Evolutionary conservation across 306 rosid species (phyloP), one percentile per base, ranked within the genome.

Genomic region (Prunus mira): DNA sequence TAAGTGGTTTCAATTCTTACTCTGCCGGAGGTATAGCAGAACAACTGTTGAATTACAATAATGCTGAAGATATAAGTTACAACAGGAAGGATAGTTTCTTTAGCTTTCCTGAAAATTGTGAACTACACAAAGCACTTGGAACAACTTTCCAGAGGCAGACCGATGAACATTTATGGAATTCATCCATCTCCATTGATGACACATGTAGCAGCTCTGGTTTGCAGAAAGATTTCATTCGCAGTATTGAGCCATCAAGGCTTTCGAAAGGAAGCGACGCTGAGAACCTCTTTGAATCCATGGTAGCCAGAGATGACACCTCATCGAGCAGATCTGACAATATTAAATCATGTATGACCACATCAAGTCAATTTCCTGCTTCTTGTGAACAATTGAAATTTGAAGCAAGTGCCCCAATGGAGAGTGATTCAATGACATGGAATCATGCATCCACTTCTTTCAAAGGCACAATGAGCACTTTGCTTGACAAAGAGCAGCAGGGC

Each of bases 51-150:
- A 88, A 72, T 79, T 78, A 78, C 43, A 76, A 47, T 72, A 71
- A 58, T 65, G 75, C 65, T 20, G n/a, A 69, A 69, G 74, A 67
- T 66, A 63, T 73, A 62, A 69, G 41, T 69, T 38, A 45, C 64
- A 67, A 66, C 68, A 76, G 51, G 64, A 56, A 50, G 72, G 72
- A 77, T n/a, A 79, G 68, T 79, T 76, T 76, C 68, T 79, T 78
- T 69, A 76, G 76, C 65, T 84, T 87, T 77, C 89, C 90, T 11
- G 71, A 82, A 5, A 89, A 79, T 65, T 76, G 79, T 74, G 97
- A 87, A 79, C 88, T 89, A 80, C 88, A 85, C 77, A 74, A 80
- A 84, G 90, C 87, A 74, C 86, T 88, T 80, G 93, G 86, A 55
- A 77, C 88, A 67, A 46, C 76, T 82, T 57, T 79, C 32, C 79